Conservation (phyloP, 2,329 filamentous ascomycete genomes). For the Colletotrichum siamense region DNA sequence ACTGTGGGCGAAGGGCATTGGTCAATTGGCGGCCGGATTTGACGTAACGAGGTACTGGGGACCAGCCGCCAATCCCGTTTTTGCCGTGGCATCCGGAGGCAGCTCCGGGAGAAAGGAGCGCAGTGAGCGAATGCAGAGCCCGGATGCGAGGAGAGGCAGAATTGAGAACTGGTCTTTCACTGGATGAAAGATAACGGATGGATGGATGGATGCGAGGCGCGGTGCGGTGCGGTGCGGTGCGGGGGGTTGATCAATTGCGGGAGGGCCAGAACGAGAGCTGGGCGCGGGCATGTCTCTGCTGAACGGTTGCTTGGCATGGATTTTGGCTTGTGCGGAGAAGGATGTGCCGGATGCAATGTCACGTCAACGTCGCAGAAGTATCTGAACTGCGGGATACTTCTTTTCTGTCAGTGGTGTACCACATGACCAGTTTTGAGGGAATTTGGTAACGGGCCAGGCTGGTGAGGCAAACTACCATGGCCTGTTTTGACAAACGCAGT, state of each 20-base stretch:
- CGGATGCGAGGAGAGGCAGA: not conserved
- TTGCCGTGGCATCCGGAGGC: conserved; percentile 3
- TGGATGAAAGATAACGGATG: not conserved
- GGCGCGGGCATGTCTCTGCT: not conserved
- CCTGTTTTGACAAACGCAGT: not conserved
- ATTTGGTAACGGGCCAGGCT: not conserved
- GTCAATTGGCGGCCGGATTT: not conserved
- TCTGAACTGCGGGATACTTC: not conserved
- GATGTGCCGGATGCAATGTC: not conserved
- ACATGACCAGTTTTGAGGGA: not conserved
- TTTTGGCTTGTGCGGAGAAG: not conserved
- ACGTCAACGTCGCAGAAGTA: not conserved
- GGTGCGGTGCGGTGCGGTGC: not conserved
- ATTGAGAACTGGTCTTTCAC: not conserved
- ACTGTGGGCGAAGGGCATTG: not conserved
- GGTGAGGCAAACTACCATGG: not conserved
- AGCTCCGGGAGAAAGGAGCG: not conserved
- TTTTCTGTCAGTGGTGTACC: not conserved
- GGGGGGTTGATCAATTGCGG: not conserved
- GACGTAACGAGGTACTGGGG: not conserved
- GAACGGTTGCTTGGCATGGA: not conserved
- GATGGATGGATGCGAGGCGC: not conserved
- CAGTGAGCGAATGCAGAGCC: not conserved
- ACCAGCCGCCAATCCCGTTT: not conserved
- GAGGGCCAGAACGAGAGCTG: not conserved